Percentiles rank a stretch among this genome's conserved stretches.
These are phyloP conservation scores for Penicillium sp. DNA, from an alignment of 2,329 filamentous ascomycete genomes.

Conservation along the genomic window DNA sequence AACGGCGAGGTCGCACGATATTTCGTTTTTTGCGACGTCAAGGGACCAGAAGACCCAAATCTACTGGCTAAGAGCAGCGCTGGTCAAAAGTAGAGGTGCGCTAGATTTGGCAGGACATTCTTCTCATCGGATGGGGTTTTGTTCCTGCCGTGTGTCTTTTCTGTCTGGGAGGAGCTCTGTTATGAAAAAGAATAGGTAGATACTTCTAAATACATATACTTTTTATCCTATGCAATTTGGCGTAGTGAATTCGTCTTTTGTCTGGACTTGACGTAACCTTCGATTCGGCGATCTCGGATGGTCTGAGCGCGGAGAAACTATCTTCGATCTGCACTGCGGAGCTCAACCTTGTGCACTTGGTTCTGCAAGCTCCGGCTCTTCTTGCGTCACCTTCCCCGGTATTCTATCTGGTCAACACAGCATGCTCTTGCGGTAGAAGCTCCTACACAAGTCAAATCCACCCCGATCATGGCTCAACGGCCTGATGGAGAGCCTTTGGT, in stretches of 20 bases:
- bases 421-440: slow-evolving; percentile 13
- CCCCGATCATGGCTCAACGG: slow-evolving; percentile 25
- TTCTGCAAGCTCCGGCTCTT: neutral
- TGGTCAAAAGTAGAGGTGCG: no score
- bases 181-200: slow-evolving; percentile 10
- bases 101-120: no score
- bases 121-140: no score
- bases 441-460: neutral
- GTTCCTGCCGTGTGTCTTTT: no score
- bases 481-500: slow-evolving; percentile 32
- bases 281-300: slow-evolving; percentile 20
- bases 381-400: neutral
- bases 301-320: slow-evolving; percentile 22
- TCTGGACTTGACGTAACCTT: slow-evolving; percentile 9
- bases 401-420: slow-evolving; percentile 1
- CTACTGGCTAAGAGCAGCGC: no score
- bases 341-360: slow-evolving; percentile 8
- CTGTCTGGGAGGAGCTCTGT: no score
- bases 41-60: no score
- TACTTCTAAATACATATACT: slow-evolving; percentile 7
- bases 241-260: no score
- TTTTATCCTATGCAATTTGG: no score
- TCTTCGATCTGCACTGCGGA: slow-evolving; percentile 19
- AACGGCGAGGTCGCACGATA: no score
- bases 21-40: no score